Percentiles rank a stretch among this genome's conserved stretches.
phyloP scores from a whole-genome alignment of 306 rosid genomes.

The Erythrophleum fordii region DNA sequence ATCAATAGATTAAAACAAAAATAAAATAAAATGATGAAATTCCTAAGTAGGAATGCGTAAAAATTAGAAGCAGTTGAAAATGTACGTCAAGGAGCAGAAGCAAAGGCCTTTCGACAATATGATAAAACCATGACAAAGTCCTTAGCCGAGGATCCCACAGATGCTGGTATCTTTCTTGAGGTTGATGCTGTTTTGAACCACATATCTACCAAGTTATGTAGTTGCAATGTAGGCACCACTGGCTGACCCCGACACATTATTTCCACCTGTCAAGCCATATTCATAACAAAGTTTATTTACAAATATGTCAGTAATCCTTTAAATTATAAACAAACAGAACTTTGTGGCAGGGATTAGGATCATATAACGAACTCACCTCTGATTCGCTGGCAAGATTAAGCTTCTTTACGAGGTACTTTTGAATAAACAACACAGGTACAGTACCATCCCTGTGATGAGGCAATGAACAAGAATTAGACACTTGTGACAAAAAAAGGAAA shows the following conservation, averaged over 20 bases:
- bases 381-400: slow-evolving; percentile 80
- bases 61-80: not conserved
- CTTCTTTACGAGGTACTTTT: slow-evolving; percentile 81
- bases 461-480: slow-evolving; percentile 34
- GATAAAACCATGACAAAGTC: slow-evolving; percentile 93
- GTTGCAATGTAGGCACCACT: slow-evolving; percentile 65
- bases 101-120: too few relatives aligned
- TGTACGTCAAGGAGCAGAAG: slow-evolving; percentile 43
- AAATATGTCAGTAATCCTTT: too few relatives aligned
- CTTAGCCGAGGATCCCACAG: slow-evolving; percentile 88
- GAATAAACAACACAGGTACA: slow-evolving; percentile 81
- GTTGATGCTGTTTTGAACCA: slow-evolving; percentile 84
- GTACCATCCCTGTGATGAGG: slow-evolving; percentile 71
- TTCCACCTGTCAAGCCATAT: slow-evolving; percentile 58
- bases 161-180: slow-evolving; percentile 65
- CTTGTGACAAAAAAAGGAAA: not conserved
- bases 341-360: not conserved
- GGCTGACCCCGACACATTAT: slow-evolving; percentile 82
- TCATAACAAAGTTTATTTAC: not conserved
- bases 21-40: slow-evolving; percentile 32
- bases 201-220: slow-evolving; percentile 74
- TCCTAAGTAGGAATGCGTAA: slow-evolving; percentile 25
- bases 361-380: slow-evolving; percentile 60
- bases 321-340: not conserved
- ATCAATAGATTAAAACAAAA: too few relatives aligned